phyloP scores from a whole-genome alignment of 495 filamentous ascomycete genomes.

The Ascodesmis nigricans region DNA sequence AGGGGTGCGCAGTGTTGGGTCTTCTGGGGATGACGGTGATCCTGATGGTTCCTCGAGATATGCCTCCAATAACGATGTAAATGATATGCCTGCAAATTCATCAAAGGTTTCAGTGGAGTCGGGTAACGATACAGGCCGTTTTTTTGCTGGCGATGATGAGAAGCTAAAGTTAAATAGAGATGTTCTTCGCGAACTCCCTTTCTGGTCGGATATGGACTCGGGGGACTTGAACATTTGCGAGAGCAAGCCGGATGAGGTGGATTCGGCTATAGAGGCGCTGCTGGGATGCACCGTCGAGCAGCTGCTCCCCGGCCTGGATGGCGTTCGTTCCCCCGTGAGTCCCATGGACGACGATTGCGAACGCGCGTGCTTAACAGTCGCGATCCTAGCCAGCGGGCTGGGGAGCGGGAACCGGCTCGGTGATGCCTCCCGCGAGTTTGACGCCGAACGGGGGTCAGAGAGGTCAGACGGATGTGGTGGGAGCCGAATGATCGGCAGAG shows the following conservation, averaged over 20 bases:
- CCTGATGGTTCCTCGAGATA: conserved; percentile 9
- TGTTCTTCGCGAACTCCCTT: background rate
- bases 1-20: conserved; percentile 11
- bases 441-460: background rate
- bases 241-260: conserved; percentile 1
- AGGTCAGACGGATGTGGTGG: conserved; percentile 1
- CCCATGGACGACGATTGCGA: conserved; percentile 17
- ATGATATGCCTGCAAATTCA: conserved; percentile 18
- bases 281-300: conserved; percentile 5
- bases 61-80: conserved; percentile 9
- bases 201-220: background rate
- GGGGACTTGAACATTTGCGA: conserved; percentile 1
- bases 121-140: conserved; percentile 4
- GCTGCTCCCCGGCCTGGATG: background rate
- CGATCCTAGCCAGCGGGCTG: conserved; percentile 6
- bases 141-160: conserved; percentile 6
- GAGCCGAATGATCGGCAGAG: background rate
- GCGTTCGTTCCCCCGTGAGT: conserved; percentile 9
- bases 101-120: conserved; percentile 14
- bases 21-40: conserved; percentile 9
- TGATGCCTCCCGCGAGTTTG: conserved; percentile 4
- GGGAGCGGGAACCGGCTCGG: conserved; percentile 6
- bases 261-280: background rate
- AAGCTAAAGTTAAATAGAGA: conserved; percentile 1
- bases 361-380: conserved; percentile 13